Conservation (phyloP, 495 filamentous ascomycete genomes). For the Cladorrhinum samala region DNA sequence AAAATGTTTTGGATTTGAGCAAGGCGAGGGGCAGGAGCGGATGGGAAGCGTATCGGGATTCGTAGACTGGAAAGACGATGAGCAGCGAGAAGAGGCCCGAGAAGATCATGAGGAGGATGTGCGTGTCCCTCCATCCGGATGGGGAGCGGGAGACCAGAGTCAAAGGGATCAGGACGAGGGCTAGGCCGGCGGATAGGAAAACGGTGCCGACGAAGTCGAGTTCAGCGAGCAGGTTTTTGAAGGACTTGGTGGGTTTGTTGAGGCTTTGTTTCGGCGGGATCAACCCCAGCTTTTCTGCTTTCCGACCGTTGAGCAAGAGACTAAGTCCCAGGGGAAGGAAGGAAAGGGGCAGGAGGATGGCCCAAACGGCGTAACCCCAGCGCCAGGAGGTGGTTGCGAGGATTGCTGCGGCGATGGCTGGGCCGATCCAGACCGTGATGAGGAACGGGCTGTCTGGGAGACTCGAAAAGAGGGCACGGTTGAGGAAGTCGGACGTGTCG, state of each 20-base stretch:
- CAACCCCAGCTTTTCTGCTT: slow-evolving; percentile 40
- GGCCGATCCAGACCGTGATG: slow-evolving; percentile 50
- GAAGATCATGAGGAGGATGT: slow-evolving; percentile 52
- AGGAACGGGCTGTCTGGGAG: slow-evolving; percentile 57
- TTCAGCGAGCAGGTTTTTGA: slow-evolving; percentile 43
- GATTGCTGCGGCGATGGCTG: slow-evolving; percentile 39
- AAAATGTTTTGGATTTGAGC: slow-evolving; percentile 54
- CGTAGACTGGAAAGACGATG: slow-evolving; percentile 54
- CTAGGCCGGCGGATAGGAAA: slow-evolving; percentile 50
- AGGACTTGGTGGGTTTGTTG: neutral
- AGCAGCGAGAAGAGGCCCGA: slow-evolving; percentile 47
- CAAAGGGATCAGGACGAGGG: slow-evolving; percentile 60
- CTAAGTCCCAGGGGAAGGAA: slow-evolving; percentile 47
- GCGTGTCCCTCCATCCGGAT: slow-evolving; percentile 44
- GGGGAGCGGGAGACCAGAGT: slow-evolving; percentile 45
- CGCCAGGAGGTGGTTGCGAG: slow-evolving; percentile 47
- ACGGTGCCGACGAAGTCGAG: slow-evolving; percentile 55
- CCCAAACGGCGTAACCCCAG: slow-evolving; percentile 56
- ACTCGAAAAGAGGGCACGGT: slow-evolving; percentile 56
- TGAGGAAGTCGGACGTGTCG: slow-evolving; percentile 57
- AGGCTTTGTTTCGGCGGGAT: slow-evolving; percentile 19
- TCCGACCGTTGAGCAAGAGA: slow-evolving; percentile 48
- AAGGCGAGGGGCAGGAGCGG: slow-evolving; percentile 56
- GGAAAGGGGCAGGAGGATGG: slow-evolving; percentile 49
- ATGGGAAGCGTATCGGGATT: slow-evolving; percentile 42